Evolutionary conservation across 1,284 basidiomycete species (phyloP).

Genomic region (Trichosporon sp.): DNA sequence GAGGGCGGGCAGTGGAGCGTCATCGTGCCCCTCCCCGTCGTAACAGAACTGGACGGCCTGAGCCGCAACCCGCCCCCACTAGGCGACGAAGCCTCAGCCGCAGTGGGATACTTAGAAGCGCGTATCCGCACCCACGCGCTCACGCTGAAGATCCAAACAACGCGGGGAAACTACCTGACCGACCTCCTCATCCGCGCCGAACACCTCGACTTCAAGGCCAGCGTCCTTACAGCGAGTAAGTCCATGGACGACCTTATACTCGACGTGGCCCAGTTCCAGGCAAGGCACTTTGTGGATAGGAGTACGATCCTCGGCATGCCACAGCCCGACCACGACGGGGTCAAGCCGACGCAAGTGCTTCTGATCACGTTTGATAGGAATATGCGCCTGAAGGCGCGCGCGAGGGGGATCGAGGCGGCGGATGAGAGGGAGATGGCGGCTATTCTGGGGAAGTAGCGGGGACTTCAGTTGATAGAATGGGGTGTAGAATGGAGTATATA

Average conservation of each 20-base stretch:
- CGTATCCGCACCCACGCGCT: conserved; percentile 66
- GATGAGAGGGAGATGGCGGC: conserved; percentile 46
- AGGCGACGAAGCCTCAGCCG: conserved; percentile 60
- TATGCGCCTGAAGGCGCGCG: conserved; percentile 47
- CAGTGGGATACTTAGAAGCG: conserved; percentile 68
- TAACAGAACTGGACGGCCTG: conserved; percentile 78
- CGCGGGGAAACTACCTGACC: conserved; percentile 84
- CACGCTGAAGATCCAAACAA: conserved; percentile 89
- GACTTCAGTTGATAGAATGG: no score
- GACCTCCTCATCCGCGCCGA: conserved; percentile 80
- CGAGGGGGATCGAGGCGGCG: conserved; percentile 42
- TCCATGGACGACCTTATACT: conserved; percentile 95
- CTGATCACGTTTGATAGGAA: conserved; percentile 88
- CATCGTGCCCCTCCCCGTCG: conserved; percentile 73
- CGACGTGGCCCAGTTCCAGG: conserved; percentile 84
- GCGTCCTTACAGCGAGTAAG: conserved; percentile 35
- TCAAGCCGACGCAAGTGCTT: conserved; percentile 72
- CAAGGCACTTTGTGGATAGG: conserved; percentile 84
- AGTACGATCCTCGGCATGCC: conserved; percentile 59
- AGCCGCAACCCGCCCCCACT: conserved; percentile 61
- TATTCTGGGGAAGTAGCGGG: conserved; percentile 30
- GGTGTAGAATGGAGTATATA: no score
- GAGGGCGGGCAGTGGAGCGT: conserved; percentile 80
- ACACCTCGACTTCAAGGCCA: conserved; percentile 62
- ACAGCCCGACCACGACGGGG: not conserved